These are phyloP conservation scores for Colletotrichum limetticola DNA, from an alignment of 2,329 filamentous ascomycete genomes.

Conservation along the genomic window DNA sequence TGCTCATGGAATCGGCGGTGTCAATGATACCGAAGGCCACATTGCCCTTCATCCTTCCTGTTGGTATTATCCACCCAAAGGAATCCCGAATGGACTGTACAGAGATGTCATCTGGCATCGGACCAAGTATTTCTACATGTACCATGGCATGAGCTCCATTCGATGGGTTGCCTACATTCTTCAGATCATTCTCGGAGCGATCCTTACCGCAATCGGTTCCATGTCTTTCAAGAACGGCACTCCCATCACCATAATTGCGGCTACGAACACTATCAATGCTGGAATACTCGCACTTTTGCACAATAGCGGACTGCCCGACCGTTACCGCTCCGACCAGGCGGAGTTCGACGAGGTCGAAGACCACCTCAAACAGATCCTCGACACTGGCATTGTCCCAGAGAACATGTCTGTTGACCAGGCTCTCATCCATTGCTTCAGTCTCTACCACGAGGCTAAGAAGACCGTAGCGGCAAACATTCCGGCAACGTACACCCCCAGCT, in stretches of 20 bases:
- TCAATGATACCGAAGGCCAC: conserved; percentile 56
- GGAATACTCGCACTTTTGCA: conserved; percentile 63
- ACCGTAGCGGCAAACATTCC: conserved; percentile 61
- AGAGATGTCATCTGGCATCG: conserved; percentile 57
- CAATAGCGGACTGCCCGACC: conserved; percentile 64
- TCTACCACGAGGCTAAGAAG: conserved; percentile 56
- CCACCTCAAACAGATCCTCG: conserved; percentile 60
- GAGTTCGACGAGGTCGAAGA: conserved; percentile 63
- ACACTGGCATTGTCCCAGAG: conserved; percentile 56
- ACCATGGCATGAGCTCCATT: conserved; percentile 53
- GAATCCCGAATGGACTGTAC: conserved; percentile 61
- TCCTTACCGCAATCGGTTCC: conserved; percentile 61
- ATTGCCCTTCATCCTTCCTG: conserved; percentile 53
- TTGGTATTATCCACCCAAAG: conserved; percentile 57
- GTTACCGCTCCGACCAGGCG: conserved; percentile 60
- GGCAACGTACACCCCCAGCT: conserved; percentile 47
- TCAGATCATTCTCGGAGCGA: conserved; percentile 60
- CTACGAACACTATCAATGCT: conserved; percentile 60
- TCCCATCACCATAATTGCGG: conserved; percentile 59
- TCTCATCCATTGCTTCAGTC: conserved; percentile 58
- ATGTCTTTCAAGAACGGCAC: conserved; percentile 49
- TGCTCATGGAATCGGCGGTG: conserved; percentile 58
- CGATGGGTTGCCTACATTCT: conserved; percentile 59
- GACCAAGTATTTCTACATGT: conserved; percentile 56
- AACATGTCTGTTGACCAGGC: conserved; percentile 56